Evolutionary conservation across 306 rosid genomes (phyloP), one percentile per base, ranked within the genome.

Genomic region (Rubus parviflorus): DNA sequence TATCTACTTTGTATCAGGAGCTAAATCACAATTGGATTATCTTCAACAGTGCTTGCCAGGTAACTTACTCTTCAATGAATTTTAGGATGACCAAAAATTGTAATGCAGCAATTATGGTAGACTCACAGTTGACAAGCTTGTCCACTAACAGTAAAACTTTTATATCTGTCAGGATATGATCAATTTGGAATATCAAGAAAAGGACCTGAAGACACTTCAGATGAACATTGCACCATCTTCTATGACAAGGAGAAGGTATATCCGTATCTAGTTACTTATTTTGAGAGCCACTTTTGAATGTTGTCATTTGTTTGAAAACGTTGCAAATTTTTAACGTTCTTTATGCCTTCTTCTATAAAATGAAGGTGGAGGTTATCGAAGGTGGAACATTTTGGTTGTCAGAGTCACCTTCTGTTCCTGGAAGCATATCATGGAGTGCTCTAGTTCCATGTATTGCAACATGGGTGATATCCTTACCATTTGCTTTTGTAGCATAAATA

Each of bases 311-410:
- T 75, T 23, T 3, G 15, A 14, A 45, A 19, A 68, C n/a, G 66
- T 79, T 48, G 46, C 41, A 6, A 57, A 52, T 70, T 58, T 72
- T 45, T 57, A 37, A 30, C 35, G 30, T 46, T 72, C 30, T 5
- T 64, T 73, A 8, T 42, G 52, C 62, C 75, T 62, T 72, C 30
- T 53, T 56, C 70, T 62, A 25, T 58, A 73, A 61, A 82, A 82
- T 87, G 81, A 76, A 96, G 99, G 99, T 91, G 57, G 97, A 92
- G 87, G 85, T 88, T 79, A 78, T 92, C 48, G 99, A 96, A 89
- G 99, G 99, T 51, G 99, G 99, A 85, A 96, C 99, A 6, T 96
- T 96, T 86, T 96, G 99, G 99, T 75, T 96, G 84, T 92, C 99
- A 0, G 99, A 96, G 62, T 92, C 98, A 41, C 99, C 99, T 49